These are phyloP conservation scores for Dothideomycetidae sp. DNA, from an alignment of 2,329 filamentous ascomycete species.

Conservation along the genomic window DNA sequence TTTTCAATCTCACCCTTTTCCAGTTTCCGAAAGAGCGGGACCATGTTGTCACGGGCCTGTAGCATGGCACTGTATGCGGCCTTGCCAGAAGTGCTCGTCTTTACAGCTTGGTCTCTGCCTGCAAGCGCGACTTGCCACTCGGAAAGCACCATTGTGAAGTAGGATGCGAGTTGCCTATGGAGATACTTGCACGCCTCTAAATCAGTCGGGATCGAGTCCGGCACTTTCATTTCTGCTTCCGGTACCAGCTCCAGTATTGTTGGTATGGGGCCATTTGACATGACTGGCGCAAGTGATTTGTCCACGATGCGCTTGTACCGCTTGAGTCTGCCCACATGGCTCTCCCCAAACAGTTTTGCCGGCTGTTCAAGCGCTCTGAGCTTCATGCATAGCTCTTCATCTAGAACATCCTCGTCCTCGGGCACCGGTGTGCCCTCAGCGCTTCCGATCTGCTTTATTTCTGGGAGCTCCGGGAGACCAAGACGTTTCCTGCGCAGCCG, in stretches of 20 bases:
- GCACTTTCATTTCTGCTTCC: constrained; percentile 80
- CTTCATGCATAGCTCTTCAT: constrained; percentile 53
- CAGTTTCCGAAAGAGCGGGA: constrained; percentile 77
- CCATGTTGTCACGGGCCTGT: constrained; percentile 76
- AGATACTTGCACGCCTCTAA: constrained; percentile 54
- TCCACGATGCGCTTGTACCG: constrained; percentile 52
- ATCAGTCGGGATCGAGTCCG: constrained; percentile 47
- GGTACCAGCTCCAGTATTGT: constrained; percentile 68
- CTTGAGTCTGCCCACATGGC: constrained; percentile 51
- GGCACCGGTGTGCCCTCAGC: constrained; percentile 17
- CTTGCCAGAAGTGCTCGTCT: constrained; percentile 65
- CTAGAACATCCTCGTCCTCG: constrained; percentile 48
- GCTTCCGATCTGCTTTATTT: constrained; percentile 35
- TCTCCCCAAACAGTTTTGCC: constrained; percentile 65
- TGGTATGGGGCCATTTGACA: constrained; percentile 68
- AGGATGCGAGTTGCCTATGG: constrained; percentile 78
- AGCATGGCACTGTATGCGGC: constrained; percentile 73
- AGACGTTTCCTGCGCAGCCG: constrained; percentile 57
- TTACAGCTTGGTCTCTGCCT: constrained; percentile 39
- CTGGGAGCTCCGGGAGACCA: constrained; percentile 60
- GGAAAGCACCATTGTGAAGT: constrained; percentile 87
- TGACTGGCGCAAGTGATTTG: constrained; percentile 28
- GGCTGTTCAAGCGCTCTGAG: constrained; percentile 63
- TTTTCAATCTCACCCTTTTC: constrained; percentile 70
- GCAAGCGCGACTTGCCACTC: constrained; percentile 75